These are phyloP conservation scores for Thraustotheca clavata DNA, from an alignment of 352 stramenopile species.

Conservation along the genomic window DNA sequence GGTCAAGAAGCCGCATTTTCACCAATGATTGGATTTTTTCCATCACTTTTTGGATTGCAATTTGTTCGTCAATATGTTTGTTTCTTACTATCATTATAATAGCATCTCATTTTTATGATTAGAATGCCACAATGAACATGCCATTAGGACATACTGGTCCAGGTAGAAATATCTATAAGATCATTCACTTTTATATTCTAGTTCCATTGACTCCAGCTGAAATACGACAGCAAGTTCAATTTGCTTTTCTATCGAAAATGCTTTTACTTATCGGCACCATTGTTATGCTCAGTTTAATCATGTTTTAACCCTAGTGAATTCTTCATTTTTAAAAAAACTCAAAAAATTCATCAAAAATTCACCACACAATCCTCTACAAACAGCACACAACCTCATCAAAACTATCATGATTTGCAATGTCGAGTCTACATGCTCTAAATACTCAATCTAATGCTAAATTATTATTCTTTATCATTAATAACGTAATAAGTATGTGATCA, in stretches of 20 bases:
- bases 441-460: too few relatives aligned
- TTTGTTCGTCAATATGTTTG: slow-evolving; percentile 36
- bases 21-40: slow-evolving; percentile 75
- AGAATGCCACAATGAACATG: slow-evolving; percentile 15
- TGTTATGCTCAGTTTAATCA: slow-evolving; percentile 60
- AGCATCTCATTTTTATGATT: background rate
- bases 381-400: too few relatives aligned
- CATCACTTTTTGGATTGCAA: slow-evolving; percentile 67
- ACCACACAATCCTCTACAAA: too few relatives aligned
- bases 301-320: slow-evolving; percentile 30
- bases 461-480: too few relatives aligned
- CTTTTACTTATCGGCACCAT: slow-evolving; percentile 61
- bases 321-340: background rate
- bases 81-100: background rate
- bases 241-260: slow-evolving; percentile 61
- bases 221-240: slow-evolving; percentile 52
- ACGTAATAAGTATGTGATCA: too few relatives aligned
- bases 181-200: slow-evolving; percentile 24
- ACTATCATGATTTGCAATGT: too few relatives aligned
- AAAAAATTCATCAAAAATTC: too few relatives aligned
- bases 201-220: slow-evolving; percentile 41
- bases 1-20: slow-evolving; percentile 31
- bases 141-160: slow-evolving; percentile 26
- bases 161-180: background rate
- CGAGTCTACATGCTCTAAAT: too few relatives aligned